Conservation (phyloP, 2,329 filamentous ascomycete genomes). For the Aspergillus tamarii region DNA sequence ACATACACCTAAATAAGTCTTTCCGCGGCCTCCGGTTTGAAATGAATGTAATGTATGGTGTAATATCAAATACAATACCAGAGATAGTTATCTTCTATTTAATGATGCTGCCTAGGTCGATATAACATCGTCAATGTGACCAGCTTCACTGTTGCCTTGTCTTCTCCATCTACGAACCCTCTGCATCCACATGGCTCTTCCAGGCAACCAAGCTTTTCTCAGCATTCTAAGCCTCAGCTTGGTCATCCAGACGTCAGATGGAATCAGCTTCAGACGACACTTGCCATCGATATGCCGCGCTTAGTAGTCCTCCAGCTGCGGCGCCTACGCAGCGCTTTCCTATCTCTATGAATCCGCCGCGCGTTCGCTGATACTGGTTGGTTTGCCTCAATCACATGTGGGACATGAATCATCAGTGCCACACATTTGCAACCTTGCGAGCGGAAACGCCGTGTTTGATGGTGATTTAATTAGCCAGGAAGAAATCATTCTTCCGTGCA, state of each 20-base stretch:
- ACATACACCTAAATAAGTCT: neutral
- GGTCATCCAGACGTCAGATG: neutral
- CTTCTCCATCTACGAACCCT: neutral
- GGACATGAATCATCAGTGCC: neutral
- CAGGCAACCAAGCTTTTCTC: neutral
- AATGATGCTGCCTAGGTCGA: neutral
- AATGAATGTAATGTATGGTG: neutral
- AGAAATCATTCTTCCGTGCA: neutral
- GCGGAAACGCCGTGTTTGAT: neutral
- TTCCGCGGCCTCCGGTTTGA: neutral
- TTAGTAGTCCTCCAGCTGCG: neutral
- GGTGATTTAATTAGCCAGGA: neutral
- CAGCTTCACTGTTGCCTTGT: conserved; percentile 1
- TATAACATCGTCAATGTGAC: neutral
- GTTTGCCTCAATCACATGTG: neutral
- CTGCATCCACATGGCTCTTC: neutral
- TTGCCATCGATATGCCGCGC: neutral
- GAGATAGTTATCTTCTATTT: neutral
- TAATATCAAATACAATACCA: neutral
- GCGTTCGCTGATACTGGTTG: neutral
- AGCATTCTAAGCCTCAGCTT: neutral
- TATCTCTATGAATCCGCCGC: neutral
- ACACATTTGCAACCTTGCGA: neutral
- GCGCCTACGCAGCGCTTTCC: neutral
- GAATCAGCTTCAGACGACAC: neutral